Percentiles rank a stretch among this genome's conserved stretches.
Conservation (phyloP, 352 stramenopile species). For the Blastocystis sp. region DNA sequence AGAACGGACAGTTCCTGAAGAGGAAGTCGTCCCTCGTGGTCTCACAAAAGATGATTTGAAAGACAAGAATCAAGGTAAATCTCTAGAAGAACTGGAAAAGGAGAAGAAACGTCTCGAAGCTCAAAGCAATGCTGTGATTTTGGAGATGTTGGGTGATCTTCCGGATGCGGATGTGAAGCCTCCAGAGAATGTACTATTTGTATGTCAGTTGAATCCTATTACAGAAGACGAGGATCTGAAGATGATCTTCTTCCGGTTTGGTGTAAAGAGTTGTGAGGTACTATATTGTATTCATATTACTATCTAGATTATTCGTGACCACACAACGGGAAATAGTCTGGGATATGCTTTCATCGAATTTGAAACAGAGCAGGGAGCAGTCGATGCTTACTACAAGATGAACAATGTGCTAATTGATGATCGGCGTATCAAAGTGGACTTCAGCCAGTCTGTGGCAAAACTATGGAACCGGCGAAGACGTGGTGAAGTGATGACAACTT, state of each 20-base stretch:
- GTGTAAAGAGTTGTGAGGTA: conserved; percentile 67
- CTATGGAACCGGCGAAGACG: conserved; percentile 80
- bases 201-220: conserved; percentile 86
- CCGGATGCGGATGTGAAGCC: conserved; percentile 89
- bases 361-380: conserved; percentile 80
- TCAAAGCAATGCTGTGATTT: conserved; percentile 73
- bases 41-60: conserved; percentile 81
- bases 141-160: conserved; percentile 97
- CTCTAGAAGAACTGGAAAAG: conserved; percentile 65
- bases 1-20: conserved; percentile 70
- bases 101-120: conserved; percentile 55
- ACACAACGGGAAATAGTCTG: conserved; percentile 88
- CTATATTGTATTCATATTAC: not conserved
- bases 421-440: conserved; percentile 87
- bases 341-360: conserved; percentile 99
- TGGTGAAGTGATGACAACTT: conserved; percentile 46
- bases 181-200: conserved; percentile 95
- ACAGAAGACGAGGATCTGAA: conserved; percentile 85
- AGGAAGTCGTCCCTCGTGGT: conserved; percentile 81
- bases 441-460: conserved; percentile 93
- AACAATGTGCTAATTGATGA: conserved; percentile 98
- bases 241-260: conserved; percentile 85
- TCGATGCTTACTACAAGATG: conserved; percentile 96
- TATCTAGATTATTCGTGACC: conserved; percentile 89
- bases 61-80: conserved; percentile 67